phyloP scores from a whole-genome alignment of 2,329 filamentous ascomycete species.

The Colletotrichum neosansevieriae region DNA sequence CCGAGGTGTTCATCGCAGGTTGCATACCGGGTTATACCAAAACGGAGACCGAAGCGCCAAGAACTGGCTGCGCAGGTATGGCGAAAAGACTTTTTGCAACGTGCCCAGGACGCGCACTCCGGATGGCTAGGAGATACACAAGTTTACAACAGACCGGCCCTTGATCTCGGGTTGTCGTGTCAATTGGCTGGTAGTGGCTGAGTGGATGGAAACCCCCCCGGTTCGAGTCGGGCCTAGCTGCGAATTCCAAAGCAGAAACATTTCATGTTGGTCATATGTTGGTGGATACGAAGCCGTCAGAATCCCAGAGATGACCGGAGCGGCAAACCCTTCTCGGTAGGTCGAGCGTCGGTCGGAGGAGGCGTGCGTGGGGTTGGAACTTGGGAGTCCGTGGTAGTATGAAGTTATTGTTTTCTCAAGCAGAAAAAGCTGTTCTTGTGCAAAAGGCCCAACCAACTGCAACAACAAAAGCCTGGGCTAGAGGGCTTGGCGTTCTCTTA shows the following conservation, averaged over 20 bases:
- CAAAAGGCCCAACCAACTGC: too few relatives aligned
- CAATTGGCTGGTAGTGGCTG: conserved; percentile 14
- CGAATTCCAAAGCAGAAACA: conserved; percentile 21
- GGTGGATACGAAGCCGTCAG: conserved; percentile 8
- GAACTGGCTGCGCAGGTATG: conserved; percentile 14
- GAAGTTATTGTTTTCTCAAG: background rate
- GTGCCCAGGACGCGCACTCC: conserved; percentile 34
- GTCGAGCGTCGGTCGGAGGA: conserved; percentile 16
- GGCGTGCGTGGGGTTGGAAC: conserved; percentile 23
- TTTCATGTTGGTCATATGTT: conserved; percentile 10
- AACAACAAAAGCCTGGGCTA: background rate
- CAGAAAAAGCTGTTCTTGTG: too few relatives aligned
- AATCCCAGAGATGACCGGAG: conserved; percentile 19
- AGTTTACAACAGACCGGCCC: background rate
- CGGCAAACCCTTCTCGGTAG: conserved; percentile 25
- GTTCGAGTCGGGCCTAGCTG: conserved; percentile 7
- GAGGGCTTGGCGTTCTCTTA: conserved; percentile 34
- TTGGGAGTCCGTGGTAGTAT: background rate
- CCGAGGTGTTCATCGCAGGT: conserved; percentile 1
- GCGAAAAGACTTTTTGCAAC: conserved; percentile 35
- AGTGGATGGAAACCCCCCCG: background rate
- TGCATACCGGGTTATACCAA: conserved; percentile 27
- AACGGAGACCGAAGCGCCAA: conserved; percentile 36
- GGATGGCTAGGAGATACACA: conserved; percentile 29
- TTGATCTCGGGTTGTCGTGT: conserved; percentile 26